phyloP scores from a whole-genome alignment of 306 rosid genomes.

The Potentilla sterilis region DNA sequence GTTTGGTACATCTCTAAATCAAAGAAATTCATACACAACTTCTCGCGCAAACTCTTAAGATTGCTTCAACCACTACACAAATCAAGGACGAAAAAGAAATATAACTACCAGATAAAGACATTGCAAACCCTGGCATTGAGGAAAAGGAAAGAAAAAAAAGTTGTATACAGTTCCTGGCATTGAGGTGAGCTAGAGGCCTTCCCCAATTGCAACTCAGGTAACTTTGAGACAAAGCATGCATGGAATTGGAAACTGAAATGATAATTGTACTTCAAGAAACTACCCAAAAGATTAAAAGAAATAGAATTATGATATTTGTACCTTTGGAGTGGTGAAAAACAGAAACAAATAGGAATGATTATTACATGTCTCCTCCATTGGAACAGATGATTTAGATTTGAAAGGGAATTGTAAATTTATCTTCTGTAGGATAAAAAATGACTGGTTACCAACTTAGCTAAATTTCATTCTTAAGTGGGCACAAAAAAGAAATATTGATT shows the following conservation, averaged over 20 bases:
- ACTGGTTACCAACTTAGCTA: background rate
- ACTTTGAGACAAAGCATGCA: slow-evolving; percentile 14
- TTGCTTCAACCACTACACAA: background rate
- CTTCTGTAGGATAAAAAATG: background rate
- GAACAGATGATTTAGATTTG: background rate
- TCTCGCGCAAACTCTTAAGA: background rate
- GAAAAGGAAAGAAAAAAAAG: background rate
- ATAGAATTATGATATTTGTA: slow-evolving; percentile 4
- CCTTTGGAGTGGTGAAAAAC: background rate
- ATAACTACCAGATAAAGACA: background rate
- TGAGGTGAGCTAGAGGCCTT: background rate
- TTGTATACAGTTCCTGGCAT: background rate
- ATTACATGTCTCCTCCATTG: slow-evolving; percentile 10
- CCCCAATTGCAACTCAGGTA: background rate
- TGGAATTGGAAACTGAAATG: slow-evolving; percentile 27
- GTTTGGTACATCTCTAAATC: background rate
- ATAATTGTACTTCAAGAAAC: slow-evolving; percentile 9
- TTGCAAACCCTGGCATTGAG: background rate
- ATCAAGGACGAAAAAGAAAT: background rate
- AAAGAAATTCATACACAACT: background rate
- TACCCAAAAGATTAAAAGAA: slow-evolving; percentile 1
- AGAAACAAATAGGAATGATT: background rate
- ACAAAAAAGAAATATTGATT: no score
- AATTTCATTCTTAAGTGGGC: background rate
- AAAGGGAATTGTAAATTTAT: background rate